Conservation (phyloP, 2,329 filamentous ascomycete genomes). For the Fusarium longipes region DNA sequence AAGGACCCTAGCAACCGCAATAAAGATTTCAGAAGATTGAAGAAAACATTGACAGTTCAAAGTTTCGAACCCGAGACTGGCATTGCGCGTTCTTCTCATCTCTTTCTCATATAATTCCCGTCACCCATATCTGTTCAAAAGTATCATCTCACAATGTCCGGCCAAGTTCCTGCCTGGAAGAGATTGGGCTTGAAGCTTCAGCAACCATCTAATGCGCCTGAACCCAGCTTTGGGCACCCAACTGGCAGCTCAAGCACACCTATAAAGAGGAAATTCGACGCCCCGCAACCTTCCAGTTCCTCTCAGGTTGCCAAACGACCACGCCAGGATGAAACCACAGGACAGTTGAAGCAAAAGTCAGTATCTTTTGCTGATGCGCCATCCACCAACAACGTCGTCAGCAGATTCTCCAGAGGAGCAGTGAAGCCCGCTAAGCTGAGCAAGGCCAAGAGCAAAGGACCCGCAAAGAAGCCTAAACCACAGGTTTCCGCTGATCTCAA, state of each 20-base stretch:
- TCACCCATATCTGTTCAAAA: not conserved
- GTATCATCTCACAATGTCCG: slow-evolving; percentile 54
- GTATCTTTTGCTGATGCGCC: slow-evolving; percentile 61
- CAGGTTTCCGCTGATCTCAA: slow-evolving; percentile 61
- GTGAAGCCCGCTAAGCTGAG: slow-evolving; percentile 48
- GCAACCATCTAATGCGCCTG: slow-evolving; percentile 50
- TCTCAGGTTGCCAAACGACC: slow-evolving; percentile 51
- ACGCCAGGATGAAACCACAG: slow-evolving; percentile 48
- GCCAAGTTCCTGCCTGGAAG: slow-evolving; percentile 69
- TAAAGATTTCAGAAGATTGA: slow-evolving; percentile 37
- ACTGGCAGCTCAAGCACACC: slow-evolving; percentile 47
- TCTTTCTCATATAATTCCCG: not conserved
- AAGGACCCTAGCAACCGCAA: slow-evolving; percentile 31
- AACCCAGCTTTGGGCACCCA: slow-evolving; percentile 54
- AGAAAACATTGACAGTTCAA: slow-evolving; percentile 20
- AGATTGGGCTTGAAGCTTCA: slow-evolving; percentile 73
- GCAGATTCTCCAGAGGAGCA: slow-evolving; percentile 47
- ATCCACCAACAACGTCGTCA: slow-evolving; percentile 44
- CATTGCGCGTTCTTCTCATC: not conserved
- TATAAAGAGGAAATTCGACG: slow-evolving; percentile 56
- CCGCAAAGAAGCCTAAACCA: slow-evolving; percentile 54
- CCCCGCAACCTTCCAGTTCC: slow-evolving; percentile 49
- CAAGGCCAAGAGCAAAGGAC: slow-evolving; percentile 52
- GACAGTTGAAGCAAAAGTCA: slow-evolving; percentile 57
- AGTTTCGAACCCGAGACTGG: not conserved